These are phyloP conservation scores for Sistotremastrum suecicum DNA, from an alignment of 768 basidiomycete genomes.

Conservation along the genomic window DNA sequence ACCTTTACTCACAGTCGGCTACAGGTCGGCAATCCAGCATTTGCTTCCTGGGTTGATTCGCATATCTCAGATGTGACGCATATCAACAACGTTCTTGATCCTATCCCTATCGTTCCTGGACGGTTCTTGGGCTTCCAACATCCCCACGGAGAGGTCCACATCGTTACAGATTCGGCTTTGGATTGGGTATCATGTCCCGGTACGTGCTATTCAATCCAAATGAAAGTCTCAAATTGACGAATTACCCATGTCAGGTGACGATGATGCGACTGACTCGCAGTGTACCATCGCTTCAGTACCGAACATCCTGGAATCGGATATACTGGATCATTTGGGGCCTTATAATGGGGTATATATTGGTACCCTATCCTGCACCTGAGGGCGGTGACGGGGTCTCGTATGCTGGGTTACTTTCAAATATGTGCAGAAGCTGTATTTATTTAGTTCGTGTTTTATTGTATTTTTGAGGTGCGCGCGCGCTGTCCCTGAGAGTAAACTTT, in stretches of 20 bases:
- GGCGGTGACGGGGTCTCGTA: too few species aligned
- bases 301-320: constrained; percentile 32
- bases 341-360: constrained; percentile 44
- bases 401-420: too few species aligned
- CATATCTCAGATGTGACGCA: constrained; percentile 14
- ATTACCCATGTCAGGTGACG: constrained; percentile 24
- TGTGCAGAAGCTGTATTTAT: too few species aligned
- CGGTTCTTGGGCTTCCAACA: constrained; percentile 35
- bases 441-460: too few species aligned
- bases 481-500: too few species aligned
- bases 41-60: constrained; percentile 34
- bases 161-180: constrained; percentile 7
- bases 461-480: too few species aligned
- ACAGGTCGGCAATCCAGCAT: constrained; percentile 27
- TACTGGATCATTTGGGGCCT: constrained; percentile 43
- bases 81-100: constrained; percentile 25
- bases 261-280: constrained; percentile 36
- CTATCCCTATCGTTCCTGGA: constrained; percentile 43
- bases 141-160: constrained; percentile 17
- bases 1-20: too few species aligned
- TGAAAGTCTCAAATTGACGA: background rate
- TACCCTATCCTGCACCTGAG: constrained; percentile 21
- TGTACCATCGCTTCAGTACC: constrained; percentile 45
- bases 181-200: constrained; percentile 30
- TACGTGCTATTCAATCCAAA: constrained; percentile 3